These are phyloP conservation scores for Coniophora puteana DNA, from an alignment of 1,284 basidiomycete genomes.

Conservation along the genomic window DNA sequence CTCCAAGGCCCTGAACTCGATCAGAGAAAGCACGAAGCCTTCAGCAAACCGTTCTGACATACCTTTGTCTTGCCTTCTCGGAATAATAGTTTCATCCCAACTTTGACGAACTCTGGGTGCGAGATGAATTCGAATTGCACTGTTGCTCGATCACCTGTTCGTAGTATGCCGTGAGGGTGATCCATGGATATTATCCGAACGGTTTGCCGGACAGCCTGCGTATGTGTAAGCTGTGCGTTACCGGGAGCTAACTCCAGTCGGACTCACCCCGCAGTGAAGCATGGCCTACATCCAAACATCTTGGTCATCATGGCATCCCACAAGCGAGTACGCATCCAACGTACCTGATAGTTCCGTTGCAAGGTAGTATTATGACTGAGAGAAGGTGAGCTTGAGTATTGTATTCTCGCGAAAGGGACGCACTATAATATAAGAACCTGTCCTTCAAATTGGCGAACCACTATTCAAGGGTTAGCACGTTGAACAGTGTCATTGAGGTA, in stretches of 20 bases:
- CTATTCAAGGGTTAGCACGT: conserved; percentile 32
- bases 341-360: conserved; percentile 84
- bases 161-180: conserved; percentile 80
- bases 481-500: not conserved
- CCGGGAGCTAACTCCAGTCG: not conserved
- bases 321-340: conserved; percentile 13
- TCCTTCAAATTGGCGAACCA: conserved; percentile 77
- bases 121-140: conserved; percentile 91
- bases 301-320: not conserved
- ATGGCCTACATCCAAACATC: conserved; percentile 57
- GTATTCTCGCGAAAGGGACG: conserved; percentile 18
- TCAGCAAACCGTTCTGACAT: conserved; percentile 7
- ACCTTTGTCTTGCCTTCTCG: conserved; percentile 94
- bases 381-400: conserved; percentile 24
- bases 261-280: conserved; percentile 77
- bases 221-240: conserved; percentile 4
- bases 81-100: conserved; percentile 88
- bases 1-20: conserved; percentile 35
- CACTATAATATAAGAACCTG: conserved; percentile 84
- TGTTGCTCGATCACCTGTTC: conserved; percentile 88
- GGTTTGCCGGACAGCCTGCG: conserved; percentile 82
- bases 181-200: conserved; percentile 88
- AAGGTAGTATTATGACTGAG: conserved; percentile 87
- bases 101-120: conserved; percentile 87
- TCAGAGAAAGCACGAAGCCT: conserved; percentile 3